A percentile compares a stretch with the other conserved stretches of the same genome.
Conservation (phyloP, 257 asterid species). For the Coffea eugenioides region DNA sequence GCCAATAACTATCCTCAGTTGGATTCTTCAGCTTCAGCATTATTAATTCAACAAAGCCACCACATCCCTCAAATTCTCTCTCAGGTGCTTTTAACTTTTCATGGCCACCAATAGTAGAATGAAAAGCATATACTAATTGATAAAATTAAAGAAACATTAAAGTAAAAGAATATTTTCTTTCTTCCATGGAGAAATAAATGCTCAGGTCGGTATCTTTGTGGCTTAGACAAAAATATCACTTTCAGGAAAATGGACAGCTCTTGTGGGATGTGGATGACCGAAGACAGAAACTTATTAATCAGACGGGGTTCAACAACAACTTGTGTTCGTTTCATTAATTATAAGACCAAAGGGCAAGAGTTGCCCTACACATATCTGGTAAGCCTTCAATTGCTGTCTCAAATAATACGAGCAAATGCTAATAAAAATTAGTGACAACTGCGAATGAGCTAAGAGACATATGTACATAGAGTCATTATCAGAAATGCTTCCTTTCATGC, state of each 20-base stretch:
- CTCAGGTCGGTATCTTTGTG: neutral
- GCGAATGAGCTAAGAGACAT: neutral
- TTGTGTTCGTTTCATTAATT: conserved; percentile 56
- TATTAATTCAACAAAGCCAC: conserved; percentile 42
- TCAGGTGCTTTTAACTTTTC: conserved; percentile 1
- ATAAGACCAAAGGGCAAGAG: conserved; percentile 15
- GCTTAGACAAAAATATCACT: conserved; percentile 28
- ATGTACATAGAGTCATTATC: neutral
- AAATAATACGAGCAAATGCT: conserved; percentile 16
- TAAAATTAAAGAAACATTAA: neutral
- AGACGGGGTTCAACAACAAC: conserved; percentile 48
- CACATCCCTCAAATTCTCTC: conserved; percentile 11
- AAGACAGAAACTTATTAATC: conserved; percentile 49
- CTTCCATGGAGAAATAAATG: too few species aligned
- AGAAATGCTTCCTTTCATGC: neutral
- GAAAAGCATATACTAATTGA: neutral
- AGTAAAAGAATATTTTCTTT: neutral
- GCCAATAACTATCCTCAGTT: conserved; percentile 35
- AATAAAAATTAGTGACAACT: conserved; percentile 1
- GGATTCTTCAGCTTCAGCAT: conserved; percentile 42
- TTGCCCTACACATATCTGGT: conserved; percentile 44
- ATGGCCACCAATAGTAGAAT: neutral
- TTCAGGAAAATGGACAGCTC: conserved; percentile 61
- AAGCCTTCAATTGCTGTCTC: conserved; percentile 44
- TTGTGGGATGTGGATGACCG: conserved; percentile 69